Percentiles rank a stretch among this genome's conserved stretches.
These are phyloP conservation scores for Linnemannia zychae DNA, from an alignment of 192 early-diverging fungal species.

Conservation along the genomic window DNA sequence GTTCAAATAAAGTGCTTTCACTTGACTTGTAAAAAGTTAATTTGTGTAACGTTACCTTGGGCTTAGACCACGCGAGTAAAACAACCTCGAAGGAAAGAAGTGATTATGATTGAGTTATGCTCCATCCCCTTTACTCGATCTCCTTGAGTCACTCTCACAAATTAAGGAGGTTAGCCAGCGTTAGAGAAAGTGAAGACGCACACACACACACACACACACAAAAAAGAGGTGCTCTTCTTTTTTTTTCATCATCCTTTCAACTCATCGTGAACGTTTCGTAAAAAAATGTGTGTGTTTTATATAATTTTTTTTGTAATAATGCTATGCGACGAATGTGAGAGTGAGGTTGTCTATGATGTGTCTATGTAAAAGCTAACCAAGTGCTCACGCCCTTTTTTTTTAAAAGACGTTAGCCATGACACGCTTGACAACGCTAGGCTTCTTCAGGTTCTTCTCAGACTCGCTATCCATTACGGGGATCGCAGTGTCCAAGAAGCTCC, in stretches of 20 bases:
- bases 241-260: neutral
- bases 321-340: neutral
- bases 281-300: neutral
- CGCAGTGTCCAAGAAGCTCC: conserved; percentile 38
- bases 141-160: neutral
- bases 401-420: conserved; percentile 25
- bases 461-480: conserved; percentile 33
- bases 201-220: neutral
- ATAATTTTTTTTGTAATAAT: neutral
- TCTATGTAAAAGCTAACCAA: neutral
- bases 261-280: neutral
- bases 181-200: no score
- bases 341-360: neutral
- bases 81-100: neutral
- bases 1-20: no score
- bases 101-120: no score
- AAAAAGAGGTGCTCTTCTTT: neutral
- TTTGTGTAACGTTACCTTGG: neutral
- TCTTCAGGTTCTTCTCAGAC: conserved; percentile 26
- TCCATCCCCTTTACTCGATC: no score
- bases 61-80: neutral
- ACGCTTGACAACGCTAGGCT: conserved; percentile 28
- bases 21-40: neutral
- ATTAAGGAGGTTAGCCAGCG: neutral
- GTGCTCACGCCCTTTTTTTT: neutral